Evolutionary conservation across 768 basidiomycete species (phyloP), one percentile per base, ranked within the genome.

Genomic region (Filobasidium floriforme): DNA sequence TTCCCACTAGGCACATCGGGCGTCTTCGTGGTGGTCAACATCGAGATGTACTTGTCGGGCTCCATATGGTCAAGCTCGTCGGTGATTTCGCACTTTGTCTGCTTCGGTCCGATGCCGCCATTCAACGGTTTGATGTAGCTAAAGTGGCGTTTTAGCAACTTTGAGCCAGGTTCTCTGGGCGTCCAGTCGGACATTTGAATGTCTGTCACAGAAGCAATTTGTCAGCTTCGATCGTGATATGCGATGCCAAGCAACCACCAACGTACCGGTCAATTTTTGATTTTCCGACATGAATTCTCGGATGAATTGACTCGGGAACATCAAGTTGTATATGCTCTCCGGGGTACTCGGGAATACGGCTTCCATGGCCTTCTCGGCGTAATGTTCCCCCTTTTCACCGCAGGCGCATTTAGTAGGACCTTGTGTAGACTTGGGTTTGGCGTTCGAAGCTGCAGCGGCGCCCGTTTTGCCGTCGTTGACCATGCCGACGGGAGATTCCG

Each of bases 151-250:
- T 86, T 82, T 11, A 96, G 85, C 46, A 90, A 83, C 63, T 86
- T 85, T 41, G 86, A 85, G 15, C 83, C 85, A 0, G 84, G 81
- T 0, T 80, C 73, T 4, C 81, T 81, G 0, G 94, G 92, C 19
- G 84, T 81, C 96, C 96, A 98, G 76, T 98, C 96, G 4, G 92
- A 88, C 73, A 92, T 90, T 78, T 99, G 92, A 62, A 99, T 85
- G 70, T 97, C 94, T 98, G 72, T 1, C 3, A 9, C 32, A 37
- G 15, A 62, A 52, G n/a, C 15, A 51, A 19, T 15, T 18, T 40
- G 43, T 2, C 15, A 61, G 14, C 24, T 61, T 44, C 43, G 19
- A 15, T 3, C 12, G 14, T 49, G 18, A 49, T 49, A 41, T 49
- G 29, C 28, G 19, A 46, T 24, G 9, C 7, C 10, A 66, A 62